A percentile compares a stretch with the other conserved stretches of the same genome.
Conservation (phyloP, 1,139 yeast species). For the Yamadazyma dendronema region DNA sequence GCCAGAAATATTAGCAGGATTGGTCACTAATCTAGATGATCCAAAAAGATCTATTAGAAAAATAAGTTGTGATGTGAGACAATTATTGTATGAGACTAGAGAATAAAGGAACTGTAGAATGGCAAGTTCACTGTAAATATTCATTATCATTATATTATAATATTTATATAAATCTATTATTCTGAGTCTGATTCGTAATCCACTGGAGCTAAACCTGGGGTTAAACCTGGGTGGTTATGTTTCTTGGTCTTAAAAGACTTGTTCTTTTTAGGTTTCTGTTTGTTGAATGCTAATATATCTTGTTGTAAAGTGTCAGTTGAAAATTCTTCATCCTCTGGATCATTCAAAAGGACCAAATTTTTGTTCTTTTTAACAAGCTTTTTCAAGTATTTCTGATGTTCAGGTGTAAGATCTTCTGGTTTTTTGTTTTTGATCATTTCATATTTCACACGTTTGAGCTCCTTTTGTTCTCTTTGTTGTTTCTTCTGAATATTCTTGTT, state of each 20-base stretch:
- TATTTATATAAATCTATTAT: conserved; percentile 11
- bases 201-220: conserved; percentile 92
- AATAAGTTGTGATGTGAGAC: conserved; percentile 76
- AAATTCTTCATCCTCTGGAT: conserved; percentile 9
- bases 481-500: conserved; percentile 27
- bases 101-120: neutral
- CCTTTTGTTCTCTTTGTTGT: conserved; percentile 34
- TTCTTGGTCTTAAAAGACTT: conserved; percentile 44
- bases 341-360: conserved; percentile 11
- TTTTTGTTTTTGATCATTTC: conserved; percentile 44
- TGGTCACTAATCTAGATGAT: conserved; percentile 66
- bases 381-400: conserved; percentile 49
- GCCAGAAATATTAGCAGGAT: conserved; percentile 43
- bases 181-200: conserved; percentile 54
- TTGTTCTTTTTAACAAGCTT: conserved; percentile 51
- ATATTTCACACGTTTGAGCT: conserved; percentile 51
- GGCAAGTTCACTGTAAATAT: conserved; percentile 1
- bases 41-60: conserved; percentile 71
- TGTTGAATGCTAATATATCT: conserved; percentile 15
- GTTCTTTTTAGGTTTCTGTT: conserved; percentile 28
- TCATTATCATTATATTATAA: conserved; percentile 1
- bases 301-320: conserved; percentile 12
- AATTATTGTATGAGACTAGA: conserved; percentile 59
- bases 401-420: conserved; percentile 35
- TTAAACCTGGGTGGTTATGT: conserved; percentile 62